Conservation (phyloP, 225 moss, liverwort and hornwort genomes). For the Anthoceros angustus region DNA sequence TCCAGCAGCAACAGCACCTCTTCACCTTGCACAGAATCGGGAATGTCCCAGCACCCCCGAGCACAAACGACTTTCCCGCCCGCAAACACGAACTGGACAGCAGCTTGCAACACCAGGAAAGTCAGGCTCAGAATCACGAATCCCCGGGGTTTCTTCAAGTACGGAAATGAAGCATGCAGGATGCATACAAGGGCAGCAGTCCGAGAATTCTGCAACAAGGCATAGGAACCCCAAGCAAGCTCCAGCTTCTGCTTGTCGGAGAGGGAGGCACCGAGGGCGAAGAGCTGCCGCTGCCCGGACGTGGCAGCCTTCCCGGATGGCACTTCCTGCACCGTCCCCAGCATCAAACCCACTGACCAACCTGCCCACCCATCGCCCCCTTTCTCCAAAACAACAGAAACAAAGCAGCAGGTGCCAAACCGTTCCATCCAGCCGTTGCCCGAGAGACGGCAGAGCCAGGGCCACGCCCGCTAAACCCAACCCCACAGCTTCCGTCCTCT, state of each 20-base stretch:
- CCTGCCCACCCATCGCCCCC: too few relatives aligned
- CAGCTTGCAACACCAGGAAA: constrained; percentile 21
- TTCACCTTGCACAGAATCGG: constrained; percentile 5
- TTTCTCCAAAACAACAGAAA: not conserved
- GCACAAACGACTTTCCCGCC: constrained; percentile 17
- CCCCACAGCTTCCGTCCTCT: constrained; percentile 42
- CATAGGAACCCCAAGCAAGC: constrained; percentile 48
- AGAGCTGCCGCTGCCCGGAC: constrained; percentile 22
- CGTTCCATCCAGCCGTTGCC: constrained; percentile 40
- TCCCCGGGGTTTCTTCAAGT: not conserved
- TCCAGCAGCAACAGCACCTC: constrained; percentile 16
- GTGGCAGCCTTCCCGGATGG: constrained; percentile 14
- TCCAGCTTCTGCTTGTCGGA: constrained; percentile 36
- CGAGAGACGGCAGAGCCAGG: constrained; percentile 33
- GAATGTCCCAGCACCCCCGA: constrained; percentile 17
- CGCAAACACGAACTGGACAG: constrained; percentile 41
- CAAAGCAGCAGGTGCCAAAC: constrained; percentile 13
- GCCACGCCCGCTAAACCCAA: constrained; percentile 30
- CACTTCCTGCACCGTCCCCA: constrained; percentile 22
- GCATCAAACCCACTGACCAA: not conserved
- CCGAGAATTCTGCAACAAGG: constrained; percentile 38
- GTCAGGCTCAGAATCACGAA: too few relatives aligned
- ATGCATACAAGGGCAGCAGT: constrained; percentile 28
- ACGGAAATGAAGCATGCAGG: not conserved
- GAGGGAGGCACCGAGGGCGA: constrained; percentile 26